Conservation (phyloP, 768 basidiomycete genomes). For the Mycena metata region DNA sequence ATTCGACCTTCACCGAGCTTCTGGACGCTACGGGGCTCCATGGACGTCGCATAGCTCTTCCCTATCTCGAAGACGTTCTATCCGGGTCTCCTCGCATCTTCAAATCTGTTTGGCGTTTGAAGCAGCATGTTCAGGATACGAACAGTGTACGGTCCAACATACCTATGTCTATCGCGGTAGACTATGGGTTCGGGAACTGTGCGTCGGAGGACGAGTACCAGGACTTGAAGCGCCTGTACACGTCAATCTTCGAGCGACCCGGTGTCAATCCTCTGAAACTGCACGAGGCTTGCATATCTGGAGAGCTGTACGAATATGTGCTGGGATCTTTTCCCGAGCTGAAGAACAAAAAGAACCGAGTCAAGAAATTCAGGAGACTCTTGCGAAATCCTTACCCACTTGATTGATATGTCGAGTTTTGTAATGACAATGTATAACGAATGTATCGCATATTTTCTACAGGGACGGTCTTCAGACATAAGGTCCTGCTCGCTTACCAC, state of each 20-base stretch:
- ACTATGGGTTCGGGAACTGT: conserved; percentile 57
- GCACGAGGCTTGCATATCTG: conserved; percentile 51
- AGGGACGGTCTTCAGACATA: no score
- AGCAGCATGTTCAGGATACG: conserved; percentile 43
- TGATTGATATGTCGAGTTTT: no score
- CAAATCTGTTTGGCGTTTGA: conserved; percentile 55
- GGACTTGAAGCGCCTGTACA: conserved; percentile 50
- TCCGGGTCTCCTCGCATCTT: conserved; percentile 23
- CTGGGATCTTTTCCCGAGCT: conserved; percentile 38
- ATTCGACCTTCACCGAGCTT: conserved; percentile 43
- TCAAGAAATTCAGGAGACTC: conserved; percentile 44
- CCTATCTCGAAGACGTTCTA: conserved; percentile 46
- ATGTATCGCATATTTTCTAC: no score
- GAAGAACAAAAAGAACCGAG: conserved; percentile 38
- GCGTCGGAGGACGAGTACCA: conserved; percentile 40
- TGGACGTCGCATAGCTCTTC: conserved; percentile 20
- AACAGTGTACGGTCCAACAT: conserved; percentile 19
- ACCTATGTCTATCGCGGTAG: conserved; percentile 36
- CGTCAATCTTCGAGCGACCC: conserved; percentile 44
- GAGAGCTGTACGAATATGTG: conserved; percentile 48
- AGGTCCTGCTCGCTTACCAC: no score
- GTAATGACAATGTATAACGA: no score
- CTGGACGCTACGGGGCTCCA: conserved; percentile 41
- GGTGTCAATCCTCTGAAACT: conserved; percentile 48
- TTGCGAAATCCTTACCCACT: conserved; percentile 50